A percentile compares a stretch with the other conserved stretches of the same genome.
phyloP scores from a whole-genome alignment of 208 protist genomes.

The Borovskyia barvae region DNA sequence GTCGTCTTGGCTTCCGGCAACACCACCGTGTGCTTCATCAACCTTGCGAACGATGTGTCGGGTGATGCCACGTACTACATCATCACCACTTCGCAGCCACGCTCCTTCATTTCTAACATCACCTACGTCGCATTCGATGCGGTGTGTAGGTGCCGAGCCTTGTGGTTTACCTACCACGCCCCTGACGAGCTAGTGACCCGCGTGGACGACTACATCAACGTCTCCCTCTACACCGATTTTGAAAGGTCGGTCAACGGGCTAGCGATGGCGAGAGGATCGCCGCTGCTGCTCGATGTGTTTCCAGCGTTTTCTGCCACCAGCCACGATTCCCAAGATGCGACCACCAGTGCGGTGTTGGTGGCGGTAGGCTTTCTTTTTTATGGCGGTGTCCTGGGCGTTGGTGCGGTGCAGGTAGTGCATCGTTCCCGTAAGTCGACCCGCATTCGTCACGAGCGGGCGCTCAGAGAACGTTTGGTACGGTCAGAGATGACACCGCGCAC shows the following conservation, averaged over 20 bases:
- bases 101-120: constrained; percentile 27
- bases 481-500: constrained; percentile 11
- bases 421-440: constrained; percentile 30
- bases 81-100: constrained; percentile 23
- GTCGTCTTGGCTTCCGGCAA: constrained; percentile 31
- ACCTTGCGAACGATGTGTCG: constrained; percentile 38
- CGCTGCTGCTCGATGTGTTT: constrained; percentile 43
- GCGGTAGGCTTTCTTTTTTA: constrained; percentile 42
- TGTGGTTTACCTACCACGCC: constrained; percentile 47
- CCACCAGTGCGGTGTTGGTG: constrained; percentile 25
- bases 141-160: constrained; percentile 18
- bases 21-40: constrained; percentile 42
- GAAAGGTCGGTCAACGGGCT: constrained; percentile 1
- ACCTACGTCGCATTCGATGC: constrained; percentile 38
- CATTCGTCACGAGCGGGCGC: constrained; percentile 23
- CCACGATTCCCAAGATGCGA: constrained; percentile 7
- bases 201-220: constrained; percentile 40
- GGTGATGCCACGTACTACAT: constrained; percentile 42
- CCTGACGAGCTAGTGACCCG: constrained; percentile 18
- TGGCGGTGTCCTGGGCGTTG: constrained; percentile 30
- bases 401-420: constrained; percentile 27
- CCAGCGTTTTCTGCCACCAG: constrained; percentile 7
- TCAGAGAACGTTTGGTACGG: constrained; percentile 13
- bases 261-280: constrained; percentile 16
- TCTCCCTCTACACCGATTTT: constrained; percentile 25